Percentiles rank a stretch among this genome's conserved stretches.
Evolutionary conservation across 2,329 filamentous ascomycete genomes (phyloP).

Genomic region (Alternaria ventricosa): DNA sequence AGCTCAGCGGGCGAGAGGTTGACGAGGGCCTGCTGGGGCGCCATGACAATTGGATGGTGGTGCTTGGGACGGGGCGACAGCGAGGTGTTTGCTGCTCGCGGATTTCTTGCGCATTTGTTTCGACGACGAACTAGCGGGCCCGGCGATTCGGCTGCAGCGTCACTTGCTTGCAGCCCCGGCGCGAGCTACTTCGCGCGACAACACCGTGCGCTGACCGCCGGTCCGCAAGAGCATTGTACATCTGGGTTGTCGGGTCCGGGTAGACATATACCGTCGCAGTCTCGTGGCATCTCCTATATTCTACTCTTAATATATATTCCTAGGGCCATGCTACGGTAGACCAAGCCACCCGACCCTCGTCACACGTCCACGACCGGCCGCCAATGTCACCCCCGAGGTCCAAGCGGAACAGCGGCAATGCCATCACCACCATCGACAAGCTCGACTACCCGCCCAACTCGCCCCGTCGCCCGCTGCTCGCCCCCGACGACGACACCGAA

Average conservation of each 20-base stretch:
- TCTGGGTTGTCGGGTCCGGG: not conserved
- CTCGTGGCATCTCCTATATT: not conserved
- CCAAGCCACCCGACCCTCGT: conserved; percentile 21
- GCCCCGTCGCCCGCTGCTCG: conserved; percentile 51
- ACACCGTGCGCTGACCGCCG: conserved; percentile 31
- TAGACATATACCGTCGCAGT: not conserved
- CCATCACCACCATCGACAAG: conserved; percentile 53
- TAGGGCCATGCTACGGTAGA: conserved; percentile 9
- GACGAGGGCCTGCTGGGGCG: conserved; percentile 59
- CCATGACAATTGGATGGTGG: conserved; percentile 31
- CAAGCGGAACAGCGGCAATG: conserved; percentile 40
- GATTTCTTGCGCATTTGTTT: conserved; percentile 19
- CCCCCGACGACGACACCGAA: conserved; percentile 42
- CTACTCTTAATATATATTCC: not conserved
- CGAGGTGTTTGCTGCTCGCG: conserved; percentile 11
- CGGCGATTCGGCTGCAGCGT: conserved; percentile 28
- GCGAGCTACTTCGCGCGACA: conserved; percentile 28
- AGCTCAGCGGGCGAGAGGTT: conserved; percentile 95
- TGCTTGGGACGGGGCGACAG: conserved; percentile 8
- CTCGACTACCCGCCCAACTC: conserved; percentile 55
- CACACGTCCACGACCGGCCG: conserved; percentile 26
- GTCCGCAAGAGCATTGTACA: not conserved
- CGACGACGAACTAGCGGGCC: conserved; percentile 14
- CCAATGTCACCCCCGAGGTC: conserved; percentile 42
- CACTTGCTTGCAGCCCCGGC: conserved; percentile 18